Conservation (phyloP, 1,284 basidiomycete genomes). For the Omphalotus olearius region DNA sequence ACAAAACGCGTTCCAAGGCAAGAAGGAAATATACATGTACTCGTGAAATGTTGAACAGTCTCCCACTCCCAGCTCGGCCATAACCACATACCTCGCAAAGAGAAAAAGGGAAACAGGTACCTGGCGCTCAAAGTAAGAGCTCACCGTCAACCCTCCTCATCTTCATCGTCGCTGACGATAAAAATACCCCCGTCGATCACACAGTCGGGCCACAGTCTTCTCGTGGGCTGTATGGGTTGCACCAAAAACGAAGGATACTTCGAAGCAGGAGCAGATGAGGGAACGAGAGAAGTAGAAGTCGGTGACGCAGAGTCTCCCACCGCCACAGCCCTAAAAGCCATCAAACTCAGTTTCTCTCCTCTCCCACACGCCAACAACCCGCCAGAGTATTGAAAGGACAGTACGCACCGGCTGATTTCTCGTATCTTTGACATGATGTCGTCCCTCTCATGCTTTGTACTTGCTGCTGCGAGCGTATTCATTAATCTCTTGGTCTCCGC, state of each 20-base stretch:
- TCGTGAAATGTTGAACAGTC: not conserved
- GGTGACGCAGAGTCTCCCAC: conserved; percentile 8
- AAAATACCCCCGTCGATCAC: conserved; percentile 35
- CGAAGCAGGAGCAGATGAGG: conserved; percentile 3
- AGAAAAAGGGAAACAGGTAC: conserved; percentile 3
- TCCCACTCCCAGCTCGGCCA: not conserved
- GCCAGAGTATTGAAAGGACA: not conserved
- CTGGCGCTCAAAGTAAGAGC: conserved; percentile 3
- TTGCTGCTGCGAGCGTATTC: conserved; percentile 15
- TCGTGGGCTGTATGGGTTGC: conserved; percentile 13
- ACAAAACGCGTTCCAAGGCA: not conserved
- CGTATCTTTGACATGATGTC: conserved; percentile 14
- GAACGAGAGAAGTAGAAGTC: conserved; percentile 7
- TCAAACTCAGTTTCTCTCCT: no score
- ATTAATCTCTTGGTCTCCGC: conserved; percentile 20
- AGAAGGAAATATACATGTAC: conserved; percentile 1
- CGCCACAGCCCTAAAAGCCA: not conserved
- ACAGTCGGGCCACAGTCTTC: conserved; percentile 14
- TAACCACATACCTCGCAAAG: not conserved
- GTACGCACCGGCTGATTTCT: conserved; percentile 20
- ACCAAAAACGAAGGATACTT: conserved; percentile 12
- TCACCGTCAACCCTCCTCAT: conserved; percentile 19
- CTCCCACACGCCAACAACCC: no score
- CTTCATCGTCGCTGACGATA: conserved; percentile 50
- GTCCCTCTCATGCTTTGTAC: conserved; percentile 16